Percentiles rank a stretch among this genome's conserved stretches.
Evolutionary conservation across 2,329 filamentous ascomycete genomes (phyloP).

Genomic region (Cyphellophora attinorum): DNA sequence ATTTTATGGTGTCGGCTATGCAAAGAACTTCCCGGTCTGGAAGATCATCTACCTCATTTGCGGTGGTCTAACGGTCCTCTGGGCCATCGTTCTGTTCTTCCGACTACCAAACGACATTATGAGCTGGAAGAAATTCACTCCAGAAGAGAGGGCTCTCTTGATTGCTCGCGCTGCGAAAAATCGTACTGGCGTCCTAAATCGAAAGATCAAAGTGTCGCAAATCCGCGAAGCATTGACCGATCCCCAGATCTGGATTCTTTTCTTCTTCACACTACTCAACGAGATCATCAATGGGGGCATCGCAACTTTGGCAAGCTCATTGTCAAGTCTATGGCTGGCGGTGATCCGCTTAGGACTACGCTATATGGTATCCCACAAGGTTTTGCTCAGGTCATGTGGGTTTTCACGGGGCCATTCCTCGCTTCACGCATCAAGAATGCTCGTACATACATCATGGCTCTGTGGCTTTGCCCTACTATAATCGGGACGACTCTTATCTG

Average conservation of each 20-base stretch:
- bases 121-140: constrained; percentile 23
- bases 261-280: constrained; percentile 34
- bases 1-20: constrained; percentile 32
- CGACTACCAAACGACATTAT: constrained; percentile 42
- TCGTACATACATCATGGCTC: constrained; percentile 19
- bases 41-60: constrained; percentile 44
- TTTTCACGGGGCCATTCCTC: constrained; percentile 15
- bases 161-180: constrained; percentile 43
- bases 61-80: constrained; percentile 22
- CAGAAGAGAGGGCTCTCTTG: constrained; percentile 37
- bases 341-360: constrained; percentile 15
- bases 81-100: constrained; percentile 15
- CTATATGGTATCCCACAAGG: constrained; percentile 22
- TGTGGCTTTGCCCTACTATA: constrained; percentile 20
- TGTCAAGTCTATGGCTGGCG: constrained; percentile 20
- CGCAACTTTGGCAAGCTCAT: constrained; percentile 22
- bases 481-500: constrained; percentile 22
- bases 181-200: constrained; percentile 43
- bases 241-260: constrained; percentile 50
- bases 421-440: constrained; percentile 13
- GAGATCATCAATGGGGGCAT: constrained; percentile 23
- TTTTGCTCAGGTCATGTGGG: constrained; percentile 20
- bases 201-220: constrained; percentile 39
- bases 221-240: constrained; percentile 40
- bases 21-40: constrained; percentile 23